Evolutionary conservation across 2,329 filamentous ascomycete species (phyloP), one percentile per base, ranked within the genome.

Genomic region (Penicillium sclerotiorum): DNA sequence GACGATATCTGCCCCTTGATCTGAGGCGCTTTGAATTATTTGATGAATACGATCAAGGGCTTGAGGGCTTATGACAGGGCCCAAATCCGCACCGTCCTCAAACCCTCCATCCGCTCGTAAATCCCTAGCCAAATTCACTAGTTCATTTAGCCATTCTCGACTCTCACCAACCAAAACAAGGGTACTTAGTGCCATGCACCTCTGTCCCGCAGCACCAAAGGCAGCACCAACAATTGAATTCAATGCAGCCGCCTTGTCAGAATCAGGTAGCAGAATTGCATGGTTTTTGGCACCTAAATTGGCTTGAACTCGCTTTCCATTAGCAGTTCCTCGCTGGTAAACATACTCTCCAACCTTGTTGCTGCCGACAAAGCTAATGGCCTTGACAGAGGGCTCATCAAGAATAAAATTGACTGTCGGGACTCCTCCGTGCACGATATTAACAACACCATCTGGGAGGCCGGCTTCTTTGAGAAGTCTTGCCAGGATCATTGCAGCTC

Each of bases 221-320:
- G 85, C 84, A 38, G 84, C 85, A 52, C 84, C 85, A 7, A 80
- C 77, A 65, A 87, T 85, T 23, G 83, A 82, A 60, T 87, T 86
- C 37, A 88, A 67, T 3, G 83, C 77, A 50, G 85, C 82, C 71
- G 86, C 85, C 77, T 86, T 87, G 74, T 87, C 85, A 74, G 79
- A 82, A 69, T 88, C 85, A 1, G 84, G 84, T 22, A 87, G 73
- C 20, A 88, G 77, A 39, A 82, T 82, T 36, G 83, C 84, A 66
- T 87, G 85, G 74, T 88, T 88, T 77, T 87, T 88, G 2, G 84
- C 85, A 25, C 85, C 84, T 49, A 87, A 68, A 69, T 87, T 87
- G 63, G 84, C 84, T 70, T 87, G 85, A 15, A 86, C 83, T 59
- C 85, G 82, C 74, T 87, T 88, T 56, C 85, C 84, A 49, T 86